phyloP scores from a whole-genome alignment of 2,329 filamentous ascomycete genomes.

The Aaosphaeria pasadenensis region DNA sequence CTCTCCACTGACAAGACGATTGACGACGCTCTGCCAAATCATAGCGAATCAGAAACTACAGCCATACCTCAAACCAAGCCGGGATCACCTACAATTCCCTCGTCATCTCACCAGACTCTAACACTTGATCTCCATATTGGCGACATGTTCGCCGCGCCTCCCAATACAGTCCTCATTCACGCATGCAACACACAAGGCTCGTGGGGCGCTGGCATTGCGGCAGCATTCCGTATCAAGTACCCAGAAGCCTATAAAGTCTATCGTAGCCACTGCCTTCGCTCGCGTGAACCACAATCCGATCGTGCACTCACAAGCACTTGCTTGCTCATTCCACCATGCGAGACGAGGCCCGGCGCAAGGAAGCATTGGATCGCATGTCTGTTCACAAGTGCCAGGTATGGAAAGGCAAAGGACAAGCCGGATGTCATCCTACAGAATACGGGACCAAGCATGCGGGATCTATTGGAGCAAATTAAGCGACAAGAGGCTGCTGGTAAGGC shows the following conservation, averaged over 20 bases:
- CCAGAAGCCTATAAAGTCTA: slow-evolving; percentile 51
- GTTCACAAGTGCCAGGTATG: slow-evolving; percentile 54
- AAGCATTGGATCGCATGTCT: slow-evolving; percentile 58
- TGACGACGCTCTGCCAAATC: not conserved
- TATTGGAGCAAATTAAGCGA: slow-evolving; percentile 43
- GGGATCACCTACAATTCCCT: not conserved
- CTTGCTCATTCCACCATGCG: slow-evolving; percentile 52
- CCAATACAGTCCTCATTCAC: slow-evolving; percentile 53
- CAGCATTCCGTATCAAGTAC: slow-evolving; percentile 49
- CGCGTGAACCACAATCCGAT: slow-evolving; percentile 15
- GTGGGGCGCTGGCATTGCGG: slow-evolving; percentile 60
- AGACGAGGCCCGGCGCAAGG: slow-evolving; percentile 26
- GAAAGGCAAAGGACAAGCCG: slow-evolving; percentile 41
- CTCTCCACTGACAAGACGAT: not conserved
- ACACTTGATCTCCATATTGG: slow-evolving; percentile 32
- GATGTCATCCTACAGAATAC: slow-evolving; percentile 51
- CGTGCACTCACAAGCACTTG: slow-evolving; percentile 44
- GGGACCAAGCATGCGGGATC: slow-evolving; percentile 45
- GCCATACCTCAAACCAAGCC: not conserved
- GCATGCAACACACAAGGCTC: slow-evolving; percentile 57
- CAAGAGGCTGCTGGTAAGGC: slow-evolving; percentile 16
- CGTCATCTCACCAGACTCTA: slow-evolving; percentile 1
- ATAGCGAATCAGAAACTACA: not conserved
- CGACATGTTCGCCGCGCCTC: slow-evolving; percentile 53
- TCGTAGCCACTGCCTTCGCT: slow-evolving; percentile 43